Percentiles rank a stretch among this genome's conserved stretches.
Conservation (phyloP, 257 asterid species). For the Solanum etuberosum region DNA sequence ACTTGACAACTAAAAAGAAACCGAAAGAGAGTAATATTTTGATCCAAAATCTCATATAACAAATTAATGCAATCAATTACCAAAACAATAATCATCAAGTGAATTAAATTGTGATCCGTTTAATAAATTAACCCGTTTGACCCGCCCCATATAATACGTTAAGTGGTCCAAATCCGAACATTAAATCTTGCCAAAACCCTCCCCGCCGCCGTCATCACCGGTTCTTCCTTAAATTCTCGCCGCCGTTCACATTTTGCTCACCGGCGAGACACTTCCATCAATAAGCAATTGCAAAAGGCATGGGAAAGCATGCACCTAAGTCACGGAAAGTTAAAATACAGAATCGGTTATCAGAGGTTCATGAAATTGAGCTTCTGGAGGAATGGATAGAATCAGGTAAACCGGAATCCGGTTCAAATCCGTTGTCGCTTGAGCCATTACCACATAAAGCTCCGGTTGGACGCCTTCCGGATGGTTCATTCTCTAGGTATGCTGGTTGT, state of each 20-base stretch:
- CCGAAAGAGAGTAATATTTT: not conserved
- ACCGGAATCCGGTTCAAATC: conserved; percentile 72
- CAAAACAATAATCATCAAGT: not conserved
- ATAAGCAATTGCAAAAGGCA: not conserved
- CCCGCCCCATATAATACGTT: not conserved
- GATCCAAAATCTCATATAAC: not conserved
- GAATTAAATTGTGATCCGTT: not conserved
- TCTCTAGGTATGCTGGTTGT: conserved; percentile 63
- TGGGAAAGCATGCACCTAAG: conserved; percentile 36
- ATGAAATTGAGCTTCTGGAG: conserved; percentile 66
- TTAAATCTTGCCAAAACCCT: not conserved
- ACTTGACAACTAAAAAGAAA: too few relatives aligned
- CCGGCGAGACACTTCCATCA: not conserved
- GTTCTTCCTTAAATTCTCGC: not conserved
- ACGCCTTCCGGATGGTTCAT: conserved; percentile 44
- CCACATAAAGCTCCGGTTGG: conserved; percentile 51
- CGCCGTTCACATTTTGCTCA: not conserved
- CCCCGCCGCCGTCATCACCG: not conserved
- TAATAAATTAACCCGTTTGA: not conserved
- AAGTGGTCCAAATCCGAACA: not conserved
- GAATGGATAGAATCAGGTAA: conserved; percentile 59
- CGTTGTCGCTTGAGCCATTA: conserved; percentile 47
- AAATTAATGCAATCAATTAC: not conserved
- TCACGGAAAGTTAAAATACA: conserved; percentile 38
- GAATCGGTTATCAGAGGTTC: conserved; percentile 38